Evolutionary conservation across 352 stramenopile genomes (phyloP).

Genomic region (Phytophthora podocarpi): DNA sequence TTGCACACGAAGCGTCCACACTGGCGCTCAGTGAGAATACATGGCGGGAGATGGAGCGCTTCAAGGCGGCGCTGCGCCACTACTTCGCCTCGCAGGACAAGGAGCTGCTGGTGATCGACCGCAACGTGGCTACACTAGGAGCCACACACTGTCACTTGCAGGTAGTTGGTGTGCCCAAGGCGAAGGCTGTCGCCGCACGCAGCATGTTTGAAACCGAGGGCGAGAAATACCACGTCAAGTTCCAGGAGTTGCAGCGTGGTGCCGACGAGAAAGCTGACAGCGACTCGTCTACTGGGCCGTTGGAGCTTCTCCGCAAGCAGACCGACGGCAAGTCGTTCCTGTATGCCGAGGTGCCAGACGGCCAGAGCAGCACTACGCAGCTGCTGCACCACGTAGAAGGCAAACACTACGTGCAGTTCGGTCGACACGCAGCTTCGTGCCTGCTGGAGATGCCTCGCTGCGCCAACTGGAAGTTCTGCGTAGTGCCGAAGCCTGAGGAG

Average conservation of each 20-base stretch:
- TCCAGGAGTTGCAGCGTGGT: conserved; percentile 44
- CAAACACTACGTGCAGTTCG: conserved; percentile 89
- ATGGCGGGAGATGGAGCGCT: conserved; percentile 65
- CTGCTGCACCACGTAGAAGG: conserved; percentile 71
- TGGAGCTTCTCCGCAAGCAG: conserved; percentile 43
- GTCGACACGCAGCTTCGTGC: conserved; percentile 63
- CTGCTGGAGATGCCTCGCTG: conserved; percentile 68
- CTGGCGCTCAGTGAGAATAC: conserved; percentile 48
- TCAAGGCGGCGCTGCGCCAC: conserved; percentile 61
- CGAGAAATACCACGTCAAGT: conserved; percentile 76
- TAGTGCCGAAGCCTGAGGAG: conserved; percentile 76
- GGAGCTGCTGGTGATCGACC: conserved; percentile 77
- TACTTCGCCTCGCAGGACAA: conserved; percentile 75
- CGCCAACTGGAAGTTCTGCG: conserved; percentile 86
- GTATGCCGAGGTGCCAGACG: conserved; percentile 68
- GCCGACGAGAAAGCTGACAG: conserved; percentile 13
- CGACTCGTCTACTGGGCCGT: conserved; percentile 17
- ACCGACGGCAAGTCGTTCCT: conserved; percentile 63
- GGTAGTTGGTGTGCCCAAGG: conserved; percentile 64
- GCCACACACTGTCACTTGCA: conserved; percentile 82
- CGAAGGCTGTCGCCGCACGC: conserved; percentile 38
- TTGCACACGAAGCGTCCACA: conserved; percentile 72
- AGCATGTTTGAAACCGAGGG: conserved; percentile 69
- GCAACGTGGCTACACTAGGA: conserved; percentile 75
- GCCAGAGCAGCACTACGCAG: conserved; percentile 34